Evolutionary conservation across 1,139 yeast genomes (phyloP).

Genomic region (Sugiyamaella pinicola): DNA sequence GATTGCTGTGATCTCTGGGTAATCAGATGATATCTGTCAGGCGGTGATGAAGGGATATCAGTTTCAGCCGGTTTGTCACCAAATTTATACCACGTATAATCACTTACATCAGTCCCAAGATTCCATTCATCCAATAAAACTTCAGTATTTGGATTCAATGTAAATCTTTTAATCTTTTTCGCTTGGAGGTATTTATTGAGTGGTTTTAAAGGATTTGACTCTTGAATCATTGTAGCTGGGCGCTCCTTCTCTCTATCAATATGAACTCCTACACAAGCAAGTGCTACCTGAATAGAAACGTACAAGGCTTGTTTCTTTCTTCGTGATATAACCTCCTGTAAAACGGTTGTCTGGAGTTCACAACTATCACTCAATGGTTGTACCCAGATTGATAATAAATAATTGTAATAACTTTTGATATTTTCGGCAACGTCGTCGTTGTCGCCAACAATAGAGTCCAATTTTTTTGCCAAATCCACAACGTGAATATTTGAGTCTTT

Average conservation of each 20-base stretch:
- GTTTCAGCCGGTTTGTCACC: constrained; percentile 19
- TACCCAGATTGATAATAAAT: constrained; percentile 29
- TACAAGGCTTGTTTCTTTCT: constrained; percentile 22
- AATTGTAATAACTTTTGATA: constrained; percentile 18
- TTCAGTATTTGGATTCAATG: constrained; percentile 11
- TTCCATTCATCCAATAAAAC: constrained; percentile 31
- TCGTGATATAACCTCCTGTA: constrained; percentile 15
- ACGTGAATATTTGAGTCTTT: constrained; percentile 38
- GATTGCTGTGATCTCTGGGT: constrained; percentile 7
- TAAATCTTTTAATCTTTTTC: background rate
- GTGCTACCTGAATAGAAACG: constrained; percentile 26
- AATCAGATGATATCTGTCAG: constrained; percentile 9
- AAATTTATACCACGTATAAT: constrained; percentile 29
- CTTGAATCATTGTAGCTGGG: constrained; percentile 1
- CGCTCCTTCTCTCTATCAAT: constrained; percentile 7
- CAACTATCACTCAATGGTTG: constrained; percentile 23
- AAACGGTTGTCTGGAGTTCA: background rate
- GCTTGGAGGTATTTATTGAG: constrained; percentile 5
- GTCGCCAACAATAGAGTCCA: constrained; percentile 24
- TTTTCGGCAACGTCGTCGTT: constrained; percentile 14
- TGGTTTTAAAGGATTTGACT: constrained; percentile 3
- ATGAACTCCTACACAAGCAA: constrained; percentile 29
- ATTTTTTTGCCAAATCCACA: constrained; percentile 21
- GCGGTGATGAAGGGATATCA: background rate
- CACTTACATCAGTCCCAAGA: constrained; percentile 19